A percentile compares a stretch with the other conserved stretches of the same genome.
phyloP scores from a whole-genome alignment of 331 rosid species.

The Rhamnella rubrinervis region DNA sequence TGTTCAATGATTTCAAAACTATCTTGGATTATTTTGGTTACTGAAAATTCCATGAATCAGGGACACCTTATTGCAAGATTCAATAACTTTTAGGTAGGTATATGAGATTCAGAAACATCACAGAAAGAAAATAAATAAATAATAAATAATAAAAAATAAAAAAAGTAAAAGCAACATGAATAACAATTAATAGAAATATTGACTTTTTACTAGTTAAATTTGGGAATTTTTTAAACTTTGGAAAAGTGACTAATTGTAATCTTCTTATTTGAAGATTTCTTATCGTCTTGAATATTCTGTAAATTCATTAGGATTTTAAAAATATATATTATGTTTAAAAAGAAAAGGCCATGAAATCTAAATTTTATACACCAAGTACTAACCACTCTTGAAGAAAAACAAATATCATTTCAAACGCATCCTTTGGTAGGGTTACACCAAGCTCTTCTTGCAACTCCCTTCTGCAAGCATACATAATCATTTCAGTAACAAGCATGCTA shows the following conservation, averaged over 20 bases:
- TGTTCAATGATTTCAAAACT: not conserved
- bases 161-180: not conserved
- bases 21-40: not conserved
- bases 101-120: not conserved
- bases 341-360: not conserved
- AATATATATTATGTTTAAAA: not conserved
- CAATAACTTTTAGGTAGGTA: too few species aligned
- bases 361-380: constrained; percentile 21
- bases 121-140: not conserved
- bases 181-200: too few species aligned
- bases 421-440: constrained; percentile 75
- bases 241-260: too few species aligned
- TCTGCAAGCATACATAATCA: constrained; percentile 47
- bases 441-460: constrained; percentile 95
- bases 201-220: too few species aligned
- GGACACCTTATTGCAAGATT: too few species aligned
- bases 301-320: not conserved
- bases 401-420: constrained; percentile 84
- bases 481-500: constrained; percentile 12
- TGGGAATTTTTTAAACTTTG: too few species aligned
- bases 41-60: too few species aligned
- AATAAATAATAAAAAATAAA: too few species aligned
- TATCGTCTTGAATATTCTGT: too few species aligned
- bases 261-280: too few species aligned
- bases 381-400: constrained; percentile 76